Evolutionary conservation across 1,139 yeast genomes (phyloP), one percentile per base, ranked within the genome.

Genomic region (Cylindricascospora bacillispora): DNA sequence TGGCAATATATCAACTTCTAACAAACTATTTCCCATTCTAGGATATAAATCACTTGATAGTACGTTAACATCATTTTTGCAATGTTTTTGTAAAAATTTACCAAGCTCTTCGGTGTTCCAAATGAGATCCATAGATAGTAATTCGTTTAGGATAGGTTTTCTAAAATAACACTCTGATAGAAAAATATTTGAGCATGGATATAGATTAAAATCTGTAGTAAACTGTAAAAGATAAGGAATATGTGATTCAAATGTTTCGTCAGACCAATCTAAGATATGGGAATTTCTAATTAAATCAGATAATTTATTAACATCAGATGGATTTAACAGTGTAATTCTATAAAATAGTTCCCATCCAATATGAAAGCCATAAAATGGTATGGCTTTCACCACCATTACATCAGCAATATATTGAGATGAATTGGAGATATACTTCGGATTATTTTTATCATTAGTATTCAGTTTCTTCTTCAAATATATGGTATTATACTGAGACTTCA

Each of bases 291-390:
- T 50, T 18, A 83, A 47, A 33, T 70, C 74, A 0, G 79, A 61
- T n/a, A 83, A 52, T 31, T 81, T 62, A 2, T 69, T 57, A 23
- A 65, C 60, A 43, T 72, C 70, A 3, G 66, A 51, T 0, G 94
- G 93, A 33, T 76, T 73, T 7, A 79, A 51, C 13, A 83, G 50
- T 25, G 72, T 67, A 3, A 89, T 69, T 49, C 83, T 85, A 44
- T 79, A 69, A 47, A 70, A 79, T 1, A 70, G 57, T 13, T 59
- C 47, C 60, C 72, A 68, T 0, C 85, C 86, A 3, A 73, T 64
- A 41, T 71, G 73, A 49, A 68, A 85, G 0, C 97, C 97, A 50
- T 89, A 89, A 31, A 85, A 76, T 0, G 93, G 89, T 0, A 71
- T 63, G 0, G 78, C 95, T 40, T 74, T 74, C 33, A 93, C 79